Evolutionary conservation across 768 basidiomycete genomes (phyloP).

Genomic region (Hypholoma sublateritium): DNA sequence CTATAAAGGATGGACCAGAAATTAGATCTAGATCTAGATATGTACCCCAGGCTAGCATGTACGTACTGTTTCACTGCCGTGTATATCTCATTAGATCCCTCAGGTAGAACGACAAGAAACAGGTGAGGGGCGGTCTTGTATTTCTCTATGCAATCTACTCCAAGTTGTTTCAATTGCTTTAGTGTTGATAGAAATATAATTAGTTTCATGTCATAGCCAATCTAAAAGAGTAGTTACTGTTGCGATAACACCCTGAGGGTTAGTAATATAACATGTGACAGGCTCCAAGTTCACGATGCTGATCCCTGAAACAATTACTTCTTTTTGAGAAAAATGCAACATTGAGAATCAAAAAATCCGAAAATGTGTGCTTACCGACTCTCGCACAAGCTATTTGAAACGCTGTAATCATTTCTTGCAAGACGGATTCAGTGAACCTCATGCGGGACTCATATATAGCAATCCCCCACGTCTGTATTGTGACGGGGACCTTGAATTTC

Average conservation of each 20-base stretch:
- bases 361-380: slow-evolving; percentile 45
- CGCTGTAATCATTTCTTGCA: slow-evolving; percentile 50
- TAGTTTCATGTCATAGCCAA: background rate
- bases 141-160: slow-evolving; percentile 41
- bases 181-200: slow-evolving; percentile 29
- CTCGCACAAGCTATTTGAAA: slow-evolving; percentile 45
- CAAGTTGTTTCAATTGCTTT: slow-evolving; percentile 49
- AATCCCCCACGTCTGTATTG: slow-evolving; percentile 62
- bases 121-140: slow-evolving; percentile 48
- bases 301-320: too few relatives aligned
- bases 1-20: slow-evolving; percentile 28
- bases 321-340: too few relatives aligned
- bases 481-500: slow-evolving; percentile 53
- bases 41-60: too few relatives aligned
- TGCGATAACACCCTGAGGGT: slow-evolving; percentile 55
- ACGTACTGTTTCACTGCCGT: slow-evolving; percentile 77
- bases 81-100: slow-evolving; percentile 71
- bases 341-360: too few relatives aligned
- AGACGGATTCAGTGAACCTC: slow-evolving; percentile 48
- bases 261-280: slow-evolving; percentile 47
- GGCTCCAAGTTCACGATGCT: slow-evolving; percentile 24
- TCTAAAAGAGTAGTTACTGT: slow-evolving; percentile 1
- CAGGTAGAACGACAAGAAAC: slow-evolving; percentile 70
- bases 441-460: slow-evolving; percentile 57
- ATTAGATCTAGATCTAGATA: background rate